Percentiles rank a stretch among this genome's conserved stretches.
These are phyloP conservation scores for Deuterostichococcus epilithicus DNA, from an alignment of 139 green algal genomes.

Conservation along the genomic window DNA sequence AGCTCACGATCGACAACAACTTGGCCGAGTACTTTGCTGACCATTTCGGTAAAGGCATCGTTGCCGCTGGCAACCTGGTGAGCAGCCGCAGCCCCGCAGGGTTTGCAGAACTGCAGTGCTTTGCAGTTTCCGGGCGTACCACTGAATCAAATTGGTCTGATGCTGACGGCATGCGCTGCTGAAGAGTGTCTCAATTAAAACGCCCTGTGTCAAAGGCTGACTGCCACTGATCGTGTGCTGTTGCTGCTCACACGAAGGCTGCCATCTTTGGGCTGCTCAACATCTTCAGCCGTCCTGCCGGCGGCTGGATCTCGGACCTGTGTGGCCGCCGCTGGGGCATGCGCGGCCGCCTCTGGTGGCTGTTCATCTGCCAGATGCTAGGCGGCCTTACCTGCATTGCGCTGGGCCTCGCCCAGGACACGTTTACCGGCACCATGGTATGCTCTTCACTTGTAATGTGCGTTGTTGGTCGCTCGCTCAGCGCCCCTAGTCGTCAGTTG, in stretches of 20 bases:
- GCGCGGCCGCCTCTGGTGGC: constrained; percentile 58
- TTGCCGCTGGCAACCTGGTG: constrained; percentile 54
- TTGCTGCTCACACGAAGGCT: constrained; percentile 11
- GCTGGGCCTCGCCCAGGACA: constrained; percentile 54
- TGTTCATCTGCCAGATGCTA: constrained; percentile 68
- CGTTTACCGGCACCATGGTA: constrained; percentile 65
- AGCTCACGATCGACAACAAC: constrained; percentile 67
- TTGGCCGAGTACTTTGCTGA: constrained; percentile 67
- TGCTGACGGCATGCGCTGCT: no score
- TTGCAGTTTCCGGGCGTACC: no score
- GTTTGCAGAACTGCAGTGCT: no score
- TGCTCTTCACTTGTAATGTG: no score
- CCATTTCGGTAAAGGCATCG: constrained; percentile 59
- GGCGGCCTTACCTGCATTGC: constrained; percentile 70
- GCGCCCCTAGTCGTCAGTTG: no score
- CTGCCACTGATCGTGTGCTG: not conserved
- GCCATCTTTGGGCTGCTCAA: constrained; percentile 90
- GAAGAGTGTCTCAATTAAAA: no score
- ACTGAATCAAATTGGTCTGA: no score
- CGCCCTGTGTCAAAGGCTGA: no score
- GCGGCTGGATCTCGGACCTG: constrained; percentile 20
- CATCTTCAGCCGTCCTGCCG: constrained; percentile 79
- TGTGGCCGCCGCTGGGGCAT: not conserved
- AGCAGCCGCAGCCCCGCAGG: no score
- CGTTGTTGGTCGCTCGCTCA: no score